Evolutionary conservation across 805 yeast species (phyloP).

Genomic region (Yamadazyma scolyti): DNA sequence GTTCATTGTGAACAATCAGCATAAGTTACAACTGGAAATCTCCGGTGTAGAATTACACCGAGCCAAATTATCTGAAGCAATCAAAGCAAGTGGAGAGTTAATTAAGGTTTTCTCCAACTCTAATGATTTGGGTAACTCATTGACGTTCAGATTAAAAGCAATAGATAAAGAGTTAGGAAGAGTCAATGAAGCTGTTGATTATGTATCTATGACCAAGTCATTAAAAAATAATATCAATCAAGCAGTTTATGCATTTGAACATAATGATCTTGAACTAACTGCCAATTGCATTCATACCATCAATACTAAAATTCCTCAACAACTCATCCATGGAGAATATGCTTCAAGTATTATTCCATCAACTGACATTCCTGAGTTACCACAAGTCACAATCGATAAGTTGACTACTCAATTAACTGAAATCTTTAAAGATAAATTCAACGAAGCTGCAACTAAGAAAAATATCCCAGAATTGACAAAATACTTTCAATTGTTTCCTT

Average conservation of each 20-base stretch:
- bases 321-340: slow-evolving; percentile 57
- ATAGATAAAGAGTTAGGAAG: slow-evolving; percentile 68
- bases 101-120: slow-evolving; percentile 55
- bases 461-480: slow-evolving; percentile 70
- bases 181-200: slow-evolving; percentile 57
- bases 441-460: slow-evolving; percentile 60
- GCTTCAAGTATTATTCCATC: slow-evolving; percentile 84
- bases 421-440: slow-evolving; percentile 61
- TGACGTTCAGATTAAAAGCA: slow-evolving; percentile 66
- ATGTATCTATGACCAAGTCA: slow-evolving; percentile 62
- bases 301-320: slow-evolving; percentile 45
- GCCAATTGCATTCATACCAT: slow-evolving; percentile 57
- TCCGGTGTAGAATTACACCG: slow-evolving; percentile 55
- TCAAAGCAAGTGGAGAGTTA: slow-evolving; percentile 54
- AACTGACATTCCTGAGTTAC: slow-evolving; percentile 77
- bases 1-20: slow-evolving; percentile 20
- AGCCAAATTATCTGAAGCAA: slow-evolving; percentile 60
- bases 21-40: slow-evolving; percentile 33
- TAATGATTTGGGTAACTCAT: slow-evolving; percentile 58
- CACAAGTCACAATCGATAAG: slow-evolving; percentile 49
- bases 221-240: slow-evolving; percentile 63
- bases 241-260: slow-evolving; percentile 65
- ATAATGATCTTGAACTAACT: slow-evolving; percentile 71
- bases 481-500: slow-evolving; percentile 83
- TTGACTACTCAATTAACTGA: slow-evolving; percentile 60